Evolutionary conservation across 768 basidiomycete genomes (phyloP).

Genomic region (Amanita phalloides): DNA sequence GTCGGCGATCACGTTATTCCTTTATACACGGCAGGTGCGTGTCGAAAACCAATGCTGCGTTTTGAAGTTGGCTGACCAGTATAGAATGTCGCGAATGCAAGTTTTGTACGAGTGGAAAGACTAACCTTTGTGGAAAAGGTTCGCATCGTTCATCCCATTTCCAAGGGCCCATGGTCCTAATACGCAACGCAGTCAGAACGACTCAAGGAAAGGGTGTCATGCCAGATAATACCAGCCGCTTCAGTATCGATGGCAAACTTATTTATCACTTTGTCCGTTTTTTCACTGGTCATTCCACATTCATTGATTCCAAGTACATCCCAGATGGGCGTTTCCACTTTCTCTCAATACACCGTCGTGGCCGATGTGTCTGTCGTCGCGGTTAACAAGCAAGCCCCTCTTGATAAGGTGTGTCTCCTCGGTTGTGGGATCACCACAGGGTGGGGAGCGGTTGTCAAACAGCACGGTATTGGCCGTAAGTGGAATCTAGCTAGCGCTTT

Average conservation of each 20-base stretch:
- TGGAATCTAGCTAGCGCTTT: slow-evolving; percentile 6
- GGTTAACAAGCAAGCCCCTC: slow-evolving; percentile 74
- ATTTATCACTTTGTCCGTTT: slow-evolving; percentile 82
- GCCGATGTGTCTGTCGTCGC: slow-evolving; percentile 95
- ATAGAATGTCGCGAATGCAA: slow-evolving; percentile 93
- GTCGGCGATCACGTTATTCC: slow-evolving; percentile 97
- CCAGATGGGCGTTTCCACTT: slow-evolving; percentile 98
- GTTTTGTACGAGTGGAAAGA: slow-evolving; percentile 98
- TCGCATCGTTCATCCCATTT: background rate
- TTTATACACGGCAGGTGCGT: slow-evolving; percentile 83
- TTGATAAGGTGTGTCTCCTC: slow-evolving; percentile 94
- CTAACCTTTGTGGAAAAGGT: slow-evolving; percentile 97
- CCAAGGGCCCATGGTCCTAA: background rate
- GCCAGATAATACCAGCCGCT: slow-evolving; percentile 84
- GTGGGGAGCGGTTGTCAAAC: slow-evolving; percentile 92
- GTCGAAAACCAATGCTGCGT: background rate
- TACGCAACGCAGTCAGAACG: slow-evolving; percentile 51
- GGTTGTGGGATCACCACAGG: slow-evolving; percentile 98
- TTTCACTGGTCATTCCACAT: background rate
- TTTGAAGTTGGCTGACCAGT: background rate
- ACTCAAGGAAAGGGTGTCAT: slow-evolving; percentile 93
- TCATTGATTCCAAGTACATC: background rate
- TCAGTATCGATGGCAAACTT: slow-evolving; percentile 79
- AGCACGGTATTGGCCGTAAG: slow-evolving; percentile 66
- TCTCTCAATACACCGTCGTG: slow-evolving; percentile 99